A percentile compares a stretch with the other conserved stretches of the same genome.
Conservation (phyloP, 2,329 filamentous ascomycete species). For the Pseudocercospora musae region DNA sequence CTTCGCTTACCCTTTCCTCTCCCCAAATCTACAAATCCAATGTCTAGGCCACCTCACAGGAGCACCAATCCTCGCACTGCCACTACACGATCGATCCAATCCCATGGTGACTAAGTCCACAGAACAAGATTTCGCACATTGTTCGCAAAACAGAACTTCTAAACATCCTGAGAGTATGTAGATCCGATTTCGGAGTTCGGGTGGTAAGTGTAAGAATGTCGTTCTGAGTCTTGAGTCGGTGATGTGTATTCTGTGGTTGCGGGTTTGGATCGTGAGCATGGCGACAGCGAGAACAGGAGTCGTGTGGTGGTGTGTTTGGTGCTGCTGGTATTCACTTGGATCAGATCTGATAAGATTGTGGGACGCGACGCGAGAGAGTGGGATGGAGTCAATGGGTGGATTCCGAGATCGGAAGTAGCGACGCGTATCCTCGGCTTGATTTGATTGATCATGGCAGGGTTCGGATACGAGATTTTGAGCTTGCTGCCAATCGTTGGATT, state of each 20-base stretch:
- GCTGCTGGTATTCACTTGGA: conserved; percentile 4
- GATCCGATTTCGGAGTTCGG: conserved; percentile 18
- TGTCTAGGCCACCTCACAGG: conserved; percentile 11
- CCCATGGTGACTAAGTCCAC: neutral
- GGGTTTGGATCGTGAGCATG: neutral
- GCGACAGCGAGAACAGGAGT: neutral
- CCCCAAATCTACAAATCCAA: conserved; percentile 5
- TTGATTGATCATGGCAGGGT: neutral
- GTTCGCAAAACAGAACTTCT: conserved; percentile 8
- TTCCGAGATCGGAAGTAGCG: neutral
- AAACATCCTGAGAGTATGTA: conserved; percentile 17
- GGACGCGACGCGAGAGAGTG: neutral
- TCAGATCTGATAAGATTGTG: conserved; percentile 10
- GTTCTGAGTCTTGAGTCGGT: neutral
- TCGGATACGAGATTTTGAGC: too few species aligned
- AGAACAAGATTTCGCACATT: conserved; percentile 4
- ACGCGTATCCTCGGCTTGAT: neutral
- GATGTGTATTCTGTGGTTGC: neutral
- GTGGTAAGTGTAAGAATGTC: conserved; percentile 15
- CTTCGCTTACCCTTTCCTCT: neutral
- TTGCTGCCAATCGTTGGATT: too few species aligned
- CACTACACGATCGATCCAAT: neutral
- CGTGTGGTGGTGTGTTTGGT: neutral
- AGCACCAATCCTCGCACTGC: conserved; percentile 3
- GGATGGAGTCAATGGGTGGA: neutral